phyloP scores from a whole-genome alignment of 2,329 filamentous ascomycete genomes.

The Nothophoma quercina region DNA sequence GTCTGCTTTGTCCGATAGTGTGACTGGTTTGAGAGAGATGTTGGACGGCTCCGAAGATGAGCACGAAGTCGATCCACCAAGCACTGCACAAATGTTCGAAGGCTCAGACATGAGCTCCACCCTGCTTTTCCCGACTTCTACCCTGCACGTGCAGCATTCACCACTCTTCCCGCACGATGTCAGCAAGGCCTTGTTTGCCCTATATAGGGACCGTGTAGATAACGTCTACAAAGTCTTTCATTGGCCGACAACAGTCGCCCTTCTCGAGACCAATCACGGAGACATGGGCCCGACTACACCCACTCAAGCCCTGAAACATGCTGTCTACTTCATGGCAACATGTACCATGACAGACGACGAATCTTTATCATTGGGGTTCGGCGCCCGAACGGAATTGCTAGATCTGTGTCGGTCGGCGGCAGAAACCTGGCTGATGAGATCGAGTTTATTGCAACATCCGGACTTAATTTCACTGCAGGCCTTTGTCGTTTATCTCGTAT shows the following conservation, averaged over 20 bases:
- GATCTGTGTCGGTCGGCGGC: not conserved
- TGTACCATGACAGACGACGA: constrained; percentile 13
- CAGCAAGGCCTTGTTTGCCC: not conserved
- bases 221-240: constrained; percentile 22
- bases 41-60: constrained; percentile 7
- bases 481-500: too few relatives aligned
- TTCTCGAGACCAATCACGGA: too few relatives aligned
- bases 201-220: constrained; percentile 20
- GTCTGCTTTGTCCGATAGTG: constrained; percentile 15
- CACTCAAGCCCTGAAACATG: constrained; percentile 3
- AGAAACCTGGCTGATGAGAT: constrained; percentile 1
- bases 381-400: not conserved
- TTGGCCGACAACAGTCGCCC: constrained; percentile 12
- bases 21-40: constrained; percentile 13
- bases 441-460: not conserved
- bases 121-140: too few relatives aligned
- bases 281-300: too few relatives aligned
- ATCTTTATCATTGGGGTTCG: not conserved
- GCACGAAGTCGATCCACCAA: not conserved
- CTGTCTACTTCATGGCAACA: constrained; percentile 13
- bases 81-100: too few relatives aligned
- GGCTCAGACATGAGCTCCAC: too few relatives aligned
- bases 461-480: too few relatives aligned
- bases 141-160: too few relatives aligned
- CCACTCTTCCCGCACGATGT: not conserved